A percentile compares a stretch with the other conserved stretches of the same genome.
These are phyloP conservation scores for Acacia concinna DNA, from an alignment of 331 rosid species.

Conservation along the genomic window DNA sequence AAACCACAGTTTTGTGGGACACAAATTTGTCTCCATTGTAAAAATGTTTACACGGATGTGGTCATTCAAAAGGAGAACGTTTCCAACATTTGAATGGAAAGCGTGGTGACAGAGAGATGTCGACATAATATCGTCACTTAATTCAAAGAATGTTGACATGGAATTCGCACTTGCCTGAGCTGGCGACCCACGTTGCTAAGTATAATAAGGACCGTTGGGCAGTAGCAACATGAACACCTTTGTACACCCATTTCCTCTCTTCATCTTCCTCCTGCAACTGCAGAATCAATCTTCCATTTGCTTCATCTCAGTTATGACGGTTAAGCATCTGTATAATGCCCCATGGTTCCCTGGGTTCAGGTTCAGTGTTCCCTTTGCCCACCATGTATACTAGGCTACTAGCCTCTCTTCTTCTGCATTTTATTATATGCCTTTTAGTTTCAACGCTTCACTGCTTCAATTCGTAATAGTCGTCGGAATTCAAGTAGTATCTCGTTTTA, in stretches of 20 bases:
- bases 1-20: no score
- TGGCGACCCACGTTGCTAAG: background rate
- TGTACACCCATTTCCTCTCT: background rate
- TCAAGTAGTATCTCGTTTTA: background rate
- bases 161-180: slow-evolving; percentile 12
- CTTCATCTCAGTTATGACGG: background rate
- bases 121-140: slow-evolving; percentile 49
- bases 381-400: slow-evolving; percentile 26
- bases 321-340: slow-evolving; percentile 13
- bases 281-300: slow-evolving; percentile 17
- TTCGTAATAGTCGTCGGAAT: background rate
- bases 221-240: background rate
- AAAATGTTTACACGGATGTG: background rate
- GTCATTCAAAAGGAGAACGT: background rate
- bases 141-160: slow-evolving; percentile 50
- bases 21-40: background rate
- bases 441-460: background rate
- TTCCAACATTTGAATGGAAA: background rate
- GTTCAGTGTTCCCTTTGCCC: slow-evolving; percentile 23
- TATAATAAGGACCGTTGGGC: background rate
- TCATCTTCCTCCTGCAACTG: no score
- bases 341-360: slow-evolving; percentile 33
- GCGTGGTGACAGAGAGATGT: slow-evolving; percentile 46
- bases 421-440: background rate
- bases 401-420: background rate